Conservation (phyloP, 164 flowering plant species). For the Chimonanthus salicifolius region DNA sequence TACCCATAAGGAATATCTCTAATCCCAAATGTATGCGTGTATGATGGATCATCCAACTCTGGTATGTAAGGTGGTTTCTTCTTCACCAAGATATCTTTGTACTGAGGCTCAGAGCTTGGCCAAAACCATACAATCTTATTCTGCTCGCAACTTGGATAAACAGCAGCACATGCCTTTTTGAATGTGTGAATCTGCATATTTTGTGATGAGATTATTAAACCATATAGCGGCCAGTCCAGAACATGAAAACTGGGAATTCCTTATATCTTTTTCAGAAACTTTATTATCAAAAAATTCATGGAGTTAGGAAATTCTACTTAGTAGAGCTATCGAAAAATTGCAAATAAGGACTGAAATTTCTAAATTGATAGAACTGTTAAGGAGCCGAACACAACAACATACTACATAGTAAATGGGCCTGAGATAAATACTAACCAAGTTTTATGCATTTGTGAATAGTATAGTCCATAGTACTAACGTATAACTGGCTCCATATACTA, state of each 20-base stretch:
- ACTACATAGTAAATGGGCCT: background rate
- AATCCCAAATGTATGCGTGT: constrained; percentile 35
- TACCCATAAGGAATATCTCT: constrained; percentile 95
- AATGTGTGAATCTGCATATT: constrained; percentile 61
- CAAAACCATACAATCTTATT: constrained; percentile 91
- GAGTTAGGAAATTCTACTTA: no score
- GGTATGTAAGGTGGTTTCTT: constrained; percentile 73
- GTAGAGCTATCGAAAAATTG: no score
- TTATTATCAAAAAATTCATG: no score
- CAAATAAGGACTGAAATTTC: background rate
- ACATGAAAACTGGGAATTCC: background rate
- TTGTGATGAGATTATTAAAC: background rate
- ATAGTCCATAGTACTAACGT: no score
- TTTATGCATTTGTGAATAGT: no score
- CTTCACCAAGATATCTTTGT: constrained; percentile 44
- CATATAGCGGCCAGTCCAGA: background rate
- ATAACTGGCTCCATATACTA: no score
- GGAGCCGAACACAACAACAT: no score
- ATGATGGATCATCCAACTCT: constrained; percentile 88
- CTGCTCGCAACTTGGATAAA: constrained; percentile 77
- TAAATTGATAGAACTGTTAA: background rate
- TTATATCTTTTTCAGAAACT: no score
- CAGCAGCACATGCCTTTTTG: constrained; percentile 78
- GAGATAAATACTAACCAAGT: no score
- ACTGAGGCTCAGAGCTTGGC: constrained; percentile 69